Conservation (phyloP, 441 rosid genomes). For the Eugenia klotzschiana region DNA sequence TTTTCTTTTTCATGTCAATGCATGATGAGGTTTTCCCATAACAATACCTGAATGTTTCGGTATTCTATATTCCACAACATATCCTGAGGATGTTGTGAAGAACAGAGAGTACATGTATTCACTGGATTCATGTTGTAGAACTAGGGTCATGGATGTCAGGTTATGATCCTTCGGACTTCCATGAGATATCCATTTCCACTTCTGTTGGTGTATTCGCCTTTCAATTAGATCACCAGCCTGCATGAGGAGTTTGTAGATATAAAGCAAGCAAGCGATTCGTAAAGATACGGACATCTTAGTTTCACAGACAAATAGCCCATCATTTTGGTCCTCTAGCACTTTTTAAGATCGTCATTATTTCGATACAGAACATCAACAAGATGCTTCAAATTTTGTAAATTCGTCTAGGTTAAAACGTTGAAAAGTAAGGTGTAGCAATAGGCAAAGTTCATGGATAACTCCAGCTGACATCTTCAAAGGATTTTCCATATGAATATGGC, state of each 20-base stretch:
- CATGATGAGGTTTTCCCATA: neutral
- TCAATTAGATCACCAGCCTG: constrained; percentile 47
- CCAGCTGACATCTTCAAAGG: no score
- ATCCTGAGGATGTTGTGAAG: constrained; percentile 38
- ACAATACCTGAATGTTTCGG: constrained; percentile 24
- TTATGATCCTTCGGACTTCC: constrained; percentile 38
- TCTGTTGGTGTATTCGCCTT: constrained; percentile 38
- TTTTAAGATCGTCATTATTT: neutral
- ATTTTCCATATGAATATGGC: no score
- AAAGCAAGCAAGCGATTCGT: neutral
- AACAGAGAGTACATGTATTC: constrained; percentile 30
- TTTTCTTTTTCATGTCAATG: neutral
- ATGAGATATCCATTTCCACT: constrained; percentile 63
- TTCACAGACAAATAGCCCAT: neutral
- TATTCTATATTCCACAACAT: constrained; percentile 30
- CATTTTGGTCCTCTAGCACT: neutral
- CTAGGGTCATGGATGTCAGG: constrained; percentile 39
- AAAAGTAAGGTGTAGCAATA: no score
- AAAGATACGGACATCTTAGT: neutral
- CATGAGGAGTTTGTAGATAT: neutral
- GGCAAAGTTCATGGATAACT: no score
- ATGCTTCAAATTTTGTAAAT: neutral
- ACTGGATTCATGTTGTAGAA: constrained; percentile 30
- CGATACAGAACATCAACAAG: neutral
- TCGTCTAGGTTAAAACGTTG: neutral